These are phyloP conservation scores for Voacanga thouarsii DNA, from an alignment of 257 asterid genomes.

Conservation along the genomic window DNA sequence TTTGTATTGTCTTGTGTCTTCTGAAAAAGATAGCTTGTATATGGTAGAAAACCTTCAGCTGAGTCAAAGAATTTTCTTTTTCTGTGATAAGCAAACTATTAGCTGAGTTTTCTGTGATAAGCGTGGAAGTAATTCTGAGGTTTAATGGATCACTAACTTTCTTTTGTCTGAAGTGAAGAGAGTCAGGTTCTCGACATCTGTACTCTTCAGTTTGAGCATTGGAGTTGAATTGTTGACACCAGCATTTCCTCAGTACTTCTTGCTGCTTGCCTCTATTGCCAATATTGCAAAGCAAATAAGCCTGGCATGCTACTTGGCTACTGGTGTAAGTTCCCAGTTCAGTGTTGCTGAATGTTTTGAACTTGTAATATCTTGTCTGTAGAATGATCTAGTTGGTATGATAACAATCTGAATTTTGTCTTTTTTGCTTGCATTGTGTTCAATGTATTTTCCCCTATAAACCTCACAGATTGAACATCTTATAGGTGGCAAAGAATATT, in stretches of 20 bases:
- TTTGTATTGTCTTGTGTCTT: background rate
- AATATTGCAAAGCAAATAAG: slow-evolving; percentile 95
- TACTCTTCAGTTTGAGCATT: slow-evolving; percentile 84
- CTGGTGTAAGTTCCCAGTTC: slow-evolving; percentile 66
- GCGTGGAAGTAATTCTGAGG: background rate
- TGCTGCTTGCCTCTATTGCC: slow-evolving; percentile 92
- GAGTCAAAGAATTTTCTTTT: background rate
- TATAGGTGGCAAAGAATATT: background rate
- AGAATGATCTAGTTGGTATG: background rate
- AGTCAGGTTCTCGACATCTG: slow-evolving; percentile 86
- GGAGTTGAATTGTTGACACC: slow-evolving; percentile 96
- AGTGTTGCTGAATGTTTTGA: background rate
- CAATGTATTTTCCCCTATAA: background rate
- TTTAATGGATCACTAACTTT: slow-evolving; percentile 13
- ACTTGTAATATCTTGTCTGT: background rate
- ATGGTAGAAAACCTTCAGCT: background rate
- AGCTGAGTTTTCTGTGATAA: background rate
- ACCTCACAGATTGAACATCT: background rate
- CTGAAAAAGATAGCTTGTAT: background rate
- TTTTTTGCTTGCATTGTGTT: background rate
- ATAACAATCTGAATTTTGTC: background rate
- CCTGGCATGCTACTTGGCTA: slow-evolving; percentile 82
- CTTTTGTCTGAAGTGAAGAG: slow-evolving; percentile 53
- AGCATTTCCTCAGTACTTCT: slow-evolving; percentile 67
- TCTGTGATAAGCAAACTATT: background rate